phyloP scores from a whole-genome alignment of 2,329 filamentous ascomycete genomes.

The Nigrospora oryzae region DNA sequence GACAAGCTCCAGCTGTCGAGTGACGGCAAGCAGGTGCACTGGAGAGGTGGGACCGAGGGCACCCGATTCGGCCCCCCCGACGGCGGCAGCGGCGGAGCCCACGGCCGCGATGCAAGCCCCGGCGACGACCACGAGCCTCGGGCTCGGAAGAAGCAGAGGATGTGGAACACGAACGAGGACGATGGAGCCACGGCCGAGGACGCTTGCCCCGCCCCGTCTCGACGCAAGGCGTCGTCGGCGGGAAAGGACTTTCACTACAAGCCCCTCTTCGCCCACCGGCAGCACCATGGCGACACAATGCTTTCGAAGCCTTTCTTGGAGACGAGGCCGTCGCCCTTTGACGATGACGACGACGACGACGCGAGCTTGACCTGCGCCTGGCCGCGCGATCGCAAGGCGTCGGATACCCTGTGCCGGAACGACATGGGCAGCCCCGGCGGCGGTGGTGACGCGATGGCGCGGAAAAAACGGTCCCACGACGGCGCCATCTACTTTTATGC shows the following conservation, averaged over 20 bases:
- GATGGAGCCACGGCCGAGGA: too few relatives aligned
- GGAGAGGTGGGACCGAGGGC: conserved; percentile 61
- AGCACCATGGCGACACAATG: too few relatives aligned
- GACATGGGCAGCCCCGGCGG: too few relatives aligned
- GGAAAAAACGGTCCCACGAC: conserved; percentile 48
- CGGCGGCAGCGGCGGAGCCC: conserved; percentile 20
- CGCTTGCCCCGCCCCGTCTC: too few relatives aligned
- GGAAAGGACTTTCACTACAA: conserved; percentile 51
- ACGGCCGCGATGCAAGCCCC: too few relatives aligned
- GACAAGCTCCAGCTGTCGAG: conserved; percentile 68
- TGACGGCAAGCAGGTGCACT: conserved; percentile 72
- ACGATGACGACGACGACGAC: conserved; percentile 6
- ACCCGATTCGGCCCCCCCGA: conserved; percentile 60
- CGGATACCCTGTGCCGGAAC: too few relatives aligned
- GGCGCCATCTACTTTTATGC: conserved; percentile 81
- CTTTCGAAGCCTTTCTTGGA: conserved; percentile 21
- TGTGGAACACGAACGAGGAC: too few relatives aligned
- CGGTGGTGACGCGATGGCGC: conserved; percentile 15
- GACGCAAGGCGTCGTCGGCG: conserved; percentile 15
- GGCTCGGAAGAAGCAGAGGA: too few relatives aligned
- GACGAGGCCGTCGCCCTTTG: too few relatives aligned
- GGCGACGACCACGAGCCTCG: too few relatives aligned
- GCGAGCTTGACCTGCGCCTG: too few relatives aligned
- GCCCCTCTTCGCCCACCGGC: conserved; percentile 47
- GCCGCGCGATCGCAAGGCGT: too few relatives aligned